Base-by-base conservation (phyloP, 2,329 filamentous ascomycete genomes). In the Diaporthe destruens region DNA sequence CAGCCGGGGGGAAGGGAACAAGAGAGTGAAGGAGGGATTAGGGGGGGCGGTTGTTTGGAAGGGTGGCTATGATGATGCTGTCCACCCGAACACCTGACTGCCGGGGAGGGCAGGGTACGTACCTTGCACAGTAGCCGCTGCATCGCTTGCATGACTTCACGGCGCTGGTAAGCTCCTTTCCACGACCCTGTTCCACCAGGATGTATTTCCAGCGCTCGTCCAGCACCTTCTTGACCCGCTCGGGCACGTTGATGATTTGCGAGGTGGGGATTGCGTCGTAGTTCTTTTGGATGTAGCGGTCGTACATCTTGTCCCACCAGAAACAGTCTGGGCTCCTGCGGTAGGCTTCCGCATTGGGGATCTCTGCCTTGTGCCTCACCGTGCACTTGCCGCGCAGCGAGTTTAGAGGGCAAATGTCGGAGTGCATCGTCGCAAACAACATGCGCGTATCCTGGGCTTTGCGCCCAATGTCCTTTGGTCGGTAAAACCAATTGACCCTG, bases 401-500 rank as follows among this genome's bases (percentile, higher is more conserved):
- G 66, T 95, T 95, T 78, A 99, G 87, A 72, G 96, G 96, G 81
- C 94, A 97, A 75, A 95, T 93, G 85, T 99, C 96, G 34, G 96
- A 98, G 83, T 99, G 96, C 96, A 99, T 99, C 39, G 96, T 98
- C 75, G 95, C 96, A 83, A 96, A 98, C 68, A 99, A 91, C 78
- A 96, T 87, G 75, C 96, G 93, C 73, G 94, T 96, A 86, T 99
- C 96, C 81, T 93, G 92, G 77, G 94, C 92, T 84, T 95, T 96
- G 77, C 95, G 94, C 77, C 94, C 94, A 80, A 98, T 97, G 84
- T 99, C 96, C 82, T 96, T 95, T 71, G 96, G 96, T 53, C 96
- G 91, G 82, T 98, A 98, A 83, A 96, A 98, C 96, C 96, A 99
- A 84, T 99, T 99, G 80, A 98, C 93, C n/a, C 95, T 92, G 78